Base-by-base conservation (phyloP, 73 alveolate species). In the Paramecium biaurelia region DNA sequence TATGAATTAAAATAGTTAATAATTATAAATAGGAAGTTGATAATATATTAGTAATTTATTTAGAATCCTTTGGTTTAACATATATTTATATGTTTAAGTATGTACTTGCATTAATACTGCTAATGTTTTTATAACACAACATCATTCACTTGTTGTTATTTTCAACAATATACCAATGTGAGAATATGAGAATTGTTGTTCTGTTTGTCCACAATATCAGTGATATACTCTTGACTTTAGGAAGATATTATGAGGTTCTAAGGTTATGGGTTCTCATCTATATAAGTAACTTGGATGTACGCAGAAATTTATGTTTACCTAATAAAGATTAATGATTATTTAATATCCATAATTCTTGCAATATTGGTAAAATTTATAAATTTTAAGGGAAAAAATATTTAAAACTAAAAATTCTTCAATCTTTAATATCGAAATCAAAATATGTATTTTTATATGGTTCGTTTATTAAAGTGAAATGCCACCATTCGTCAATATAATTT, bases 401-500 rank as follows among this genome's bases (percentile, higher is more conserved):
- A 20, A 74, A 74, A n/a, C n/a, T 41, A 21, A 32, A 24, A 34
- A 74, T 9, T 74, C 11, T 10, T 21, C 35, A 74, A 74, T 74
- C n/a, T 79, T 34, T 14, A 24, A 56, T 85, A 26, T 85, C 93
- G 68, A 85, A 85, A 85, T 85, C 93, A 85, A 28, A 85, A 85
- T 45, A 56, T 23, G 89, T 14, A 53, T 32, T 57, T 45, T 42
- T 34, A 26, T 92, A 79, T 0, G 93, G 93, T 42, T 92, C 90
- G 59, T 58, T 43, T n/a, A 57, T 82, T 28, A 79, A 70, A 5
- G 95, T 92, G 37, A 49, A 92, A 47, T 92, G 95, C 95, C 95
- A 92, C 92, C 95, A 92, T 57, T 92, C 95, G 2, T 24, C 86
- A n/a, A 26, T 63, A 92, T 79, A 92, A 58, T 92, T 92, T 21